Evolutionary conservation across 2,329 filamentous ascomycete species (phyloP).

Genomic region (Fusarium paranaense): DNA sequence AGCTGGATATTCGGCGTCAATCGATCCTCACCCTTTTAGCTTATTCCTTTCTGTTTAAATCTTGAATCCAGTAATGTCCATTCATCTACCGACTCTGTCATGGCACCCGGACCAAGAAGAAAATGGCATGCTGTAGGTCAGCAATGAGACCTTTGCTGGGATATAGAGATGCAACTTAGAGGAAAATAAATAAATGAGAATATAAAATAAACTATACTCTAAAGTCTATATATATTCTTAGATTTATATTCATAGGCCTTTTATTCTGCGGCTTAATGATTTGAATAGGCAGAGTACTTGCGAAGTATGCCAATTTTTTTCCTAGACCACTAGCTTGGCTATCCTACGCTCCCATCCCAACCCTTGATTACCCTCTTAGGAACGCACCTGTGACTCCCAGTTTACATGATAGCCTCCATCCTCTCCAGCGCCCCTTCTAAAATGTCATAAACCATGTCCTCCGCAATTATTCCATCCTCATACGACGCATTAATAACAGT

Average conservation of each 20-base stretch:
- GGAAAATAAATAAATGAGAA: no score
- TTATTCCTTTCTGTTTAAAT: background rate
- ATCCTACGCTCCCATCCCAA: background rate
- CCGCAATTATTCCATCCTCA: conserved; percentile 11
- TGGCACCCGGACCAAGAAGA: no score
- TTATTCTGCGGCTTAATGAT: no score
- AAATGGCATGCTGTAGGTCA: no score
- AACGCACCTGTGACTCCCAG: background rate
- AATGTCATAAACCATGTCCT: conserved; percentile 10
- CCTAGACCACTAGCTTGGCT: background rate
- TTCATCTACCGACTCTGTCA: no score
- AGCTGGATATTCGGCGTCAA: background rate
- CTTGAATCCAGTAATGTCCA: background rate
- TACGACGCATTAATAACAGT: conserved; percentile 24
- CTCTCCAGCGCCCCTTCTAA: conserved; percentile 8
- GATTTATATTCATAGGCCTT: no score
- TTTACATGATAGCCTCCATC: conserved; percentile 6
- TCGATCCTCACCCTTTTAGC: background rate
- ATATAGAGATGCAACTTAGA: no score
- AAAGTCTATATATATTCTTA: no score
- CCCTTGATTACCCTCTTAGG: background rate
- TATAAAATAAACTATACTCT: no score
- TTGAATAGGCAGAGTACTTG: no score
- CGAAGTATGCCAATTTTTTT: no score
- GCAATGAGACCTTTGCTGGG: no score